Conservation (phyloP, 495 filamentous ascomycete genomes). For the Neurospora cerealis region DNA sequence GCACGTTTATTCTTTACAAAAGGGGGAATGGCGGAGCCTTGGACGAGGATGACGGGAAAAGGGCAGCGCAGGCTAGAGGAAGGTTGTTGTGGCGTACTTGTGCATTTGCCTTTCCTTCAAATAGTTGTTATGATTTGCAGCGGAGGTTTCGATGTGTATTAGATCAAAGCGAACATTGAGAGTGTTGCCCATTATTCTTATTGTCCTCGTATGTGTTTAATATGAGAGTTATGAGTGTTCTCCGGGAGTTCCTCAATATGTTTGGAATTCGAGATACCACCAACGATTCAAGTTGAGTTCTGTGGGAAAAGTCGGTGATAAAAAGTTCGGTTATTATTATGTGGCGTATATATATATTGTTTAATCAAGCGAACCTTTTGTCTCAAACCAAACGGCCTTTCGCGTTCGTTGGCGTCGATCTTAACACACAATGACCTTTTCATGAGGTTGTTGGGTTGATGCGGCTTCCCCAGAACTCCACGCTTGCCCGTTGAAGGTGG, state of each 20-base stretch:
- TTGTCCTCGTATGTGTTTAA: no score
- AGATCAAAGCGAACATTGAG: neutral
- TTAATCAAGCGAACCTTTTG: neutral
- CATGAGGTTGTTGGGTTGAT: neutral
- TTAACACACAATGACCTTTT: neutral
- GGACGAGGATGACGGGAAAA: neutral
- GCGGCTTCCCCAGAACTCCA: neutral
- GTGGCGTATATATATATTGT: neutral
- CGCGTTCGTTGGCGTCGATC: neutral
- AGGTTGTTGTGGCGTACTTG: neutral
- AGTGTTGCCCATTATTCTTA: neutral
- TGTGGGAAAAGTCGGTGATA: neutral
- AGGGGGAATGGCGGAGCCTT: neutral
- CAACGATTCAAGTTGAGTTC: neutral
- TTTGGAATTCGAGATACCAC: neutral
- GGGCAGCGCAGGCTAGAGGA: neutral
- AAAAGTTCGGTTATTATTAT: neutral
- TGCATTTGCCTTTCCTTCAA: neutral
- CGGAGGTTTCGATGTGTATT: neutral
- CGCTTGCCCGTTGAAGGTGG: neutral
- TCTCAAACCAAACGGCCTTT: neutral
- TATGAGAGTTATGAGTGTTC: no score
- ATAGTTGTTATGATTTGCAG: neutral
- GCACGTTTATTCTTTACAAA: neutral
- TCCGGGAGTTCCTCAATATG: neutral